These are phyloP conservation scores for Vitis hybrid DNA, from an alignment of 177 flowering plant species.

Conservation along the genomic window DNA sequence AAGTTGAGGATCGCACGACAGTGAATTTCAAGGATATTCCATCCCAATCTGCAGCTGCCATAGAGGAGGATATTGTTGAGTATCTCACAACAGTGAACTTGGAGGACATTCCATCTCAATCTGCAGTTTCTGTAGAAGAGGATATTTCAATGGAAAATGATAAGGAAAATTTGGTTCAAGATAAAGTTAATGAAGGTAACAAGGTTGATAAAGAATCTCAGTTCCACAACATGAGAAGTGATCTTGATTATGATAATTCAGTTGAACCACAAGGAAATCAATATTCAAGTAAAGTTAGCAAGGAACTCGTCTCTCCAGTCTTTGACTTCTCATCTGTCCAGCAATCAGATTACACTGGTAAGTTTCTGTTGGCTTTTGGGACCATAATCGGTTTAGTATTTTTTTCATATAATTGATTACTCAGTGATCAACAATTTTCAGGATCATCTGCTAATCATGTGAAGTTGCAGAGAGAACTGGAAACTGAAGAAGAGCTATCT, in stretches of 20 bases:
- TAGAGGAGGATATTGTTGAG: neutral
- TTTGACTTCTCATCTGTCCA: neutral
- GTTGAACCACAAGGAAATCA: neutral
- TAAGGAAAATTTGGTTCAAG: neutral
- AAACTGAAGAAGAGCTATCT: neutral
- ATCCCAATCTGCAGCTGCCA: neutral
- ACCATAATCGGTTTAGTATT: neutral
- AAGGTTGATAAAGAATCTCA: neutral
- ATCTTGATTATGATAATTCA: neutral
- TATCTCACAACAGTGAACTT: neutral
- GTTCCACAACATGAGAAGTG: neutral
- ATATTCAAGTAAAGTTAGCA: no score
- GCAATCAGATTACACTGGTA: neutral
- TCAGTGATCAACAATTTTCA: neutral
- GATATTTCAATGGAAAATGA: neutral
- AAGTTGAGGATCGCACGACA: neutral
- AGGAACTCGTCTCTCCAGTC: neutral
- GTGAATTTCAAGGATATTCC: neutral
- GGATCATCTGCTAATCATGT: neutral
- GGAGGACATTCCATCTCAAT: neutral
- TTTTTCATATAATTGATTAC: neutral
- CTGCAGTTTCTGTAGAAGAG: neutral
- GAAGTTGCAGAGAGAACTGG: neutral
- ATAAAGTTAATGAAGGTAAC: neutral
- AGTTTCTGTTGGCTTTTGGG: neutral